These are phyloP conservation scores for Detonula confervacea DNA, from an alignment of 352 stramenopile species.

Conservation along the genomic window DNA sequence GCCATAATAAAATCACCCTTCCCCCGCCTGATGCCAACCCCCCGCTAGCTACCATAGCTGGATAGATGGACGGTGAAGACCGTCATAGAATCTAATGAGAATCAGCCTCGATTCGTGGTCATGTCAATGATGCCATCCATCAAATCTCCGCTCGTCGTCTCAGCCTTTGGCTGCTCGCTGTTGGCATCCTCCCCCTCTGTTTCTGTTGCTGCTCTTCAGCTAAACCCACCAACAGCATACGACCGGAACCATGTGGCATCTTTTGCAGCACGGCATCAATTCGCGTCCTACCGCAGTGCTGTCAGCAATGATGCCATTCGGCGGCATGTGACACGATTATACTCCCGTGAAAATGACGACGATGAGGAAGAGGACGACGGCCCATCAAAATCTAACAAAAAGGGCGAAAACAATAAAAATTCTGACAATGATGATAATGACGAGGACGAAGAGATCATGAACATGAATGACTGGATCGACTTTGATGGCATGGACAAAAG, in stretches of 20 bases:
- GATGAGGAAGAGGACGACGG: background rate
- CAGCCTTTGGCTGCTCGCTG: background rate
- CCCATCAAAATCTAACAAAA: slow-evolving; percentile 5
- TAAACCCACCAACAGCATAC: background rate
- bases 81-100: too few relatives aligned
- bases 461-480: slow-evolving; percentile 29
- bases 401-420: background rate
- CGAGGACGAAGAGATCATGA: slow-evolving; percentile 26
- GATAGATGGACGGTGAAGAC: too few relatives aligned
- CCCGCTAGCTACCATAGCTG: too few relatives aligned
- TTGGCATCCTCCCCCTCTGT: background rate
- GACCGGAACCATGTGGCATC: background rate
- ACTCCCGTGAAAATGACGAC: background rate
- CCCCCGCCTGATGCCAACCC: too few relatives aligned
- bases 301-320: background rate
- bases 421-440: slow-evolving; percentile 13
- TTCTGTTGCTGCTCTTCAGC: background rate
- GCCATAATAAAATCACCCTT: too few relatives aligned
- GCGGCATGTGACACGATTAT: background rate
- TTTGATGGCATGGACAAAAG: slow-evolving; percentile 38
- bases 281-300: too few relatives aligned
- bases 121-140: background rate
- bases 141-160: background rate
- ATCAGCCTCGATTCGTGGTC: too few relatives aligned
- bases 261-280: too few relatives aligned